Base-by-base conservation (phyloP, 2,329 filamentous ascomycete genomes). In the Alternaria brassicicola region DNA sequence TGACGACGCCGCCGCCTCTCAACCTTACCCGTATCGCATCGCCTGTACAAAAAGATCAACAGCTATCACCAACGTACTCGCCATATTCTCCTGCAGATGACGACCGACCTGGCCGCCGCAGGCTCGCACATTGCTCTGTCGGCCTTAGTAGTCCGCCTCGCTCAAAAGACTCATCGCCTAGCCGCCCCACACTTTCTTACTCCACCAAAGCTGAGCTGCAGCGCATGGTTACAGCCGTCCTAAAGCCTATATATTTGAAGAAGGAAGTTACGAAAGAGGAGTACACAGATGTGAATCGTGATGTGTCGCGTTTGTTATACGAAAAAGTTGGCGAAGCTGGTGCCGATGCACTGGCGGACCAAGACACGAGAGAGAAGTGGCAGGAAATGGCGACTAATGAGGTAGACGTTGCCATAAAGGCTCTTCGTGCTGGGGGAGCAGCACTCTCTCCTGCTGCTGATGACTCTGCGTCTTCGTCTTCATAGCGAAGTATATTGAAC, bases 251-350 rank as follows among this genome's bases (percentile, higher is more conserved):
- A 65, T 98, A 94, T 82, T 86, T 88, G 62, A 89, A 89, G 39
- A 89, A 90, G 67, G 86, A 89, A 62, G 85, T 98, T 61, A 92
- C 89, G 17, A 91, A 93, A 66, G 91, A 97, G 59, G 90, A 97
- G 77, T 99, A 96, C 76, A 94, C 92, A 3, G 87, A 88, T 55
- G 97, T 98, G 78, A 98, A 98, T 74, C 89, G 93, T 62, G 89
- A 90, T 59, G 88, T 98, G 31, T 97, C 92, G 39, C 89, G 92
- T 57, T 91, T 89, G 79, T 82, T 99, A 57, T 99, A 99, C 78
- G 92, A 88, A 30, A 80, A 81, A 45, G 83, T 87, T 25, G 83
- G 83, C 5, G 82, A 82, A 58, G 73, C 72, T 57, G 73, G 74
- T 17, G 78, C 82, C 35, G 76, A 78, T 50, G 79, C 78, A 21